Evolutionary conservation across 2,329 filamentous ascomycete genomes (phyloP).

Genomic region (Sarocladiaceae sp.): DNA sequence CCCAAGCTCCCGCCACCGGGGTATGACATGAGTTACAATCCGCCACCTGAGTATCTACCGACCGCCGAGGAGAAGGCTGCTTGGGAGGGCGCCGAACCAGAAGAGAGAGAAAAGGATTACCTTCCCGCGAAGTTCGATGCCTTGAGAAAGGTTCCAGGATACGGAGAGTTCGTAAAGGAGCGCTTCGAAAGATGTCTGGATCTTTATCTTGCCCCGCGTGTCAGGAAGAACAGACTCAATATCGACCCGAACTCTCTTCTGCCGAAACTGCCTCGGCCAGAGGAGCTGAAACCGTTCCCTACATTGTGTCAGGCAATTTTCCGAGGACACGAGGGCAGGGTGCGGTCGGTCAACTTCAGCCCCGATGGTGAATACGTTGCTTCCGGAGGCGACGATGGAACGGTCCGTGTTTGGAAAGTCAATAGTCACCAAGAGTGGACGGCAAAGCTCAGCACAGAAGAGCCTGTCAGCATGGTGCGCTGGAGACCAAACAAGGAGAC

Average conservation of each 20-base stretch:
- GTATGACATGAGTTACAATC: slow-evolving; percentile 95
- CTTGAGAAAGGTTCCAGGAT: slow-evolving; percentile 87
- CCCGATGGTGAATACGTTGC: slow-evolving; percentile 82
- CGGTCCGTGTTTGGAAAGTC: slow-evolving; percentile 85
- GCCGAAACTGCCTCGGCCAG: slow-evolving; percentile 87
- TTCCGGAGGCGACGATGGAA: slow-evolving; percentile 91
- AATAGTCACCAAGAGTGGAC: slow-evolving; percentile 88
- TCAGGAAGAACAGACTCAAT: slow-evolving; percentile 90
- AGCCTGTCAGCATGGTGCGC: slow-evolving; percentile 77
- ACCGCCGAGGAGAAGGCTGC: slow-evolving; percentile 75
- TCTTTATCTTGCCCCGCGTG: slow-evolving; percentile 87
- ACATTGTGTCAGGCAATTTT: slow-evolving; percentile 85
- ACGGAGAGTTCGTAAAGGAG: slow-evolving; percentile 87
- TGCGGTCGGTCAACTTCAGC: slow-evolving; percentile 80
- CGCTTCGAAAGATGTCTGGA: slow-evolving; percentile 94
- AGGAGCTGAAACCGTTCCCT: slow-evolving; percentile 92
- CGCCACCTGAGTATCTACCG: slow-evolving; percentile 89
- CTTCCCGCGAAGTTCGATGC: slow-evolving; percentile 78
- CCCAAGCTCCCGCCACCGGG: slow-evolving; percentile 91
- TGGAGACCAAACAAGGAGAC: slow-evolving; percentile 86
- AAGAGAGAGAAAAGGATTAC: slow-evolving; percentile 87
- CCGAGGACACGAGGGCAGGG: slow-evolving; percentile 81
- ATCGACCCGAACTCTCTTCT: slow-evolving; percentile 92
- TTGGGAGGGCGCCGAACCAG: slow-evolving; percentile 83
- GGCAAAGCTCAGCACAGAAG: slow-evolving; percentile 71